Evolutionary conservation across 495 filamentous ascomycete species (phyloP).

Genomic region (Neurospora hispaniola): DNA sequence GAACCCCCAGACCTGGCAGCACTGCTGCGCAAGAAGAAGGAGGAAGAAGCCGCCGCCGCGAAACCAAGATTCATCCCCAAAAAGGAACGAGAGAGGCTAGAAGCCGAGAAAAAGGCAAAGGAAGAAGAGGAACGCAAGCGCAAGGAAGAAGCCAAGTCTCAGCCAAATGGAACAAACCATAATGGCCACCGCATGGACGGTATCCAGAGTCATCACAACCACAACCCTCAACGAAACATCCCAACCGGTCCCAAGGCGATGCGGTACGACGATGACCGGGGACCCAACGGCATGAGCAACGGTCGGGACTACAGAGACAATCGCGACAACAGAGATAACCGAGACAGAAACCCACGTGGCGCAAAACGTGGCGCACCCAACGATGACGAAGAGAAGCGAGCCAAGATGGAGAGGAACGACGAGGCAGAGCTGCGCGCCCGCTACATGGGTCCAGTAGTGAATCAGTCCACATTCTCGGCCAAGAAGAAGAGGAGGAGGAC

Average conservation of each 20-base stretch:
- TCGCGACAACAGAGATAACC: slow-evolving; percentile 15
- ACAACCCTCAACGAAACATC: slow-evolving; percentile 27
- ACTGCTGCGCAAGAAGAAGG: slow-evolving; percentile 36
- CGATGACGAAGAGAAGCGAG: slow-evolving; percentile 43
- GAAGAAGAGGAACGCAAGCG: slow-evolving; percentile 64
- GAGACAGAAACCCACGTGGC: slow-evolving; percentile 24
- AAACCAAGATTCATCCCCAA: slow-evolving; percentile 91
- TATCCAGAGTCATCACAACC: slow-evolving; percentile 6
- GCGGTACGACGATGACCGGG: slow-evolving; percentile 37
- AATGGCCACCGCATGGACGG: slow-evolving; percentile 10
- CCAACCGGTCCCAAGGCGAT: slow-evolving; percentile 77
- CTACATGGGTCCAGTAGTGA: slow-evolving; percentile 89
- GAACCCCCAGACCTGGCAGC: slow-evolving; percentile 38
- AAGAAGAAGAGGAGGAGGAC: slow-evolving; percentile 94
- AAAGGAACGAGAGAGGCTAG: slow-evolving; percentile 76
- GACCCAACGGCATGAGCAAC: slow-evolving; percentile 34
- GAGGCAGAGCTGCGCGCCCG: slow-evolving; percentile 66
- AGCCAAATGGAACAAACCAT: slow-evolving; percentile 1
- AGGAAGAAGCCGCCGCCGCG: slow-evolving; percentile 33
- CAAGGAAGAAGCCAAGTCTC: slow-evolving; percentile 34
- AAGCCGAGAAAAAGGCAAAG: slow-evolving; percentile 73
- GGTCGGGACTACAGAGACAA: slow-evolving; percentile 43
- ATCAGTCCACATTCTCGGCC: slow-evolving; percentile 80
- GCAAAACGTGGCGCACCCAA: slow-evolving; percentile 19
- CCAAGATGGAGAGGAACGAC: slow-evolving; percentile 57